These are phyloP conservation scores for Phytophthora pisi DNA, from an alignment of 352 stramenopile genomes.

Conservation along the genomic window DNA sequence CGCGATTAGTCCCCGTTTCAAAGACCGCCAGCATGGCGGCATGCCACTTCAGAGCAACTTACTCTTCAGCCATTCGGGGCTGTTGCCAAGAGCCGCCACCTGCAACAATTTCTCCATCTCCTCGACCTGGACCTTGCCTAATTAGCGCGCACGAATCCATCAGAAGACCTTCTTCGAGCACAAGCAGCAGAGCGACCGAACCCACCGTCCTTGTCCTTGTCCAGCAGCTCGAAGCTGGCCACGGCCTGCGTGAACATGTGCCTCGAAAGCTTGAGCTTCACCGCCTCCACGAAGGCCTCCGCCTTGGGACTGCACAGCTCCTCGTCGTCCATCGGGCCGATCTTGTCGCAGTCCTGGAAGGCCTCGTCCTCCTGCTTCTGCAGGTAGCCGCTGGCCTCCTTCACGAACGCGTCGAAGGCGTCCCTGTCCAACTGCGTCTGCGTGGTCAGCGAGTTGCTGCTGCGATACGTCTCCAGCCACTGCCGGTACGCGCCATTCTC, in stretches of 20 bases:
- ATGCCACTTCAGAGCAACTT: slow-evolving; percentile 3
- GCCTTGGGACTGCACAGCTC: slow-evolving; percentile 26
- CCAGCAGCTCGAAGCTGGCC: slow-evolving; percentile 56
- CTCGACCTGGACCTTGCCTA: slow-evolving; percentile 49
- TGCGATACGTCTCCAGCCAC: slow-evolving; percentile 37
- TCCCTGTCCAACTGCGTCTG: slow-evolving; percentile 46
- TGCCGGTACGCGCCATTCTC: slow-evolving; percentile 26
- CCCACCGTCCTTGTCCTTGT: slow-evolving; percentile 72
- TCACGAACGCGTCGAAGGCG: slow-evolving; percentile 54
- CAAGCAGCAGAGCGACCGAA: not conserved
- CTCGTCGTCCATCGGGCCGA: slow-evolving; percentile 46
- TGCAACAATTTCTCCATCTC: slow-evolving; percentile 53
- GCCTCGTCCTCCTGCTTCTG: slow-evolving; percentile 48
- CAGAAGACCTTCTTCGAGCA: not conserved
- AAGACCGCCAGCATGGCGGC: slow-evolving; percentile 4
- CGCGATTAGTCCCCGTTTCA: slow-evolving; percentile 14
- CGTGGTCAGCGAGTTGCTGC: slow-evolving; percentile 17
- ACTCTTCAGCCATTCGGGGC: slow-evolving; percentile 54
- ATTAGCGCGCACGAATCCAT: not conserved
- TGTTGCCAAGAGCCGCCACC: slow-evolving; percentile 43
- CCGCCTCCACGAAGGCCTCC: slow-evolving; percentile 52
- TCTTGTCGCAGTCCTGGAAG: slow-evolving; percentile 42
- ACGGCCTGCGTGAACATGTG: slow-evolving; percentile 58
- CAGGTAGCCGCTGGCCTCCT: slow-evolving; percentile 49
- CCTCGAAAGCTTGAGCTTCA: slow-evolving; percentile 66